Conservation (phyloP, 108 stramenopile species). For the Cyclotella choctawhatcheeana region DNA sequence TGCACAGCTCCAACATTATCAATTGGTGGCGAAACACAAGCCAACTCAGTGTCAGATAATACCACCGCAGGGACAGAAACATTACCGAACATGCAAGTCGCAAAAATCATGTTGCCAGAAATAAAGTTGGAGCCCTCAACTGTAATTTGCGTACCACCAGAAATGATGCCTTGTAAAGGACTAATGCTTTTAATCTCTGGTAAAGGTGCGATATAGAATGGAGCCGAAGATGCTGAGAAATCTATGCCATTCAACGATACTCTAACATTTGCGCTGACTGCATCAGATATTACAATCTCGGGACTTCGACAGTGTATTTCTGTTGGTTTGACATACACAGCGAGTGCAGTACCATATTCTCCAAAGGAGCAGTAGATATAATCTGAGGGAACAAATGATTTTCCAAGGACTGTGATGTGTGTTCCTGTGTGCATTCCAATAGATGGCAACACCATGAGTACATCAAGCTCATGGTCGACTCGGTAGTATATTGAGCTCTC, state of each 20-base stretch:
- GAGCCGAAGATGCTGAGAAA: slow-evolving; percentile 26
- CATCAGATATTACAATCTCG: not conserved
- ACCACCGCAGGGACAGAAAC: slow-evolving; percentile 16
- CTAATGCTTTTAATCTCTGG: slow-evolving; percentile 19
- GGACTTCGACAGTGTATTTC: slow-evolving; percentile 35
- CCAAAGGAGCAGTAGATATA: slow-evolving; percentile 35
- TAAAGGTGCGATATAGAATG: slow-evolving; percentile 17
- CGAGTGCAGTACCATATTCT: slow-evolving; percentile 23
- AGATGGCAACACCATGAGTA: slow-evolving; percentile 21
- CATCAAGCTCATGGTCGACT: slow-evolving; percentile 27
- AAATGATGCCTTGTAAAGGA: slow-evolving; percentile 27
- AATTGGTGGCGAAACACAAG: slow-evolving; percentile 33
- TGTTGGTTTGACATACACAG: slow-evolving; percentile 22
- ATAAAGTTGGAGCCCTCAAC: slow-evolving; percentile 30
- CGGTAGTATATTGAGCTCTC: slow-evolving; percentile 13
- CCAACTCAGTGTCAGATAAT: slow-evolving; percentile 28
- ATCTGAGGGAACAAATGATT: slow-evolving; percentile 35
- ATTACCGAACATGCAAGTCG: slow-evolving; percentile 35
- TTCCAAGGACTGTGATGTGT: slow-evolving; percentile 39
- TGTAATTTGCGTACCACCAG: slow-evolving; percentile 48
- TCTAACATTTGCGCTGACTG: slow-evolving; percentile 13
- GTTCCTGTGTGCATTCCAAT: slow-evolving; percentile 41
- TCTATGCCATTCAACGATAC: slow-evolving; percentile 50
- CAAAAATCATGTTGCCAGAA: not conserved
- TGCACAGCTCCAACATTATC: slow-evolving; percentile 5